These are phyloP conservation scores for Trichothecium sympodiale DNA, from an alignment of 2,329 filamentous ascomycete genomes.

Conservation along the genomic window DNA sequence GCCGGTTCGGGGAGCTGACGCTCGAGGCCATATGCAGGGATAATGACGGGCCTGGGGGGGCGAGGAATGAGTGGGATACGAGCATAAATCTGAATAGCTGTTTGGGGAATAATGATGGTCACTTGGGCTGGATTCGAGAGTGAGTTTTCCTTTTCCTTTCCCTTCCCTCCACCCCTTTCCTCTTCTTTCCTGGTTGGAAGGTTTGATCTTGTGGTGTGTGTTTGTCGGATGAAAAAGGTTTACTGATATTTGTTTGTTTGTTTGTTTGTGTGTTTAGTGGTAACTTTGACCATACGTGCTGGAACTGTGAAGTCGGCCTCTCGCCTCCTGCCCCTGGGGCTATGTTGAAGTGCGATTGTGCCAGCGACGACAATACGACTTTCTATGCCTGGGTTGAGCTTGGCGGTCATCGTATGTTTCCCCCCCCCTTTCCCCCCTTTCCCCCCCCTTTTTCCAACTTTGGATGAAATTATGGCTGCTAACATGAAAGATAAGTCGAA, in stretches of 20 bases:
- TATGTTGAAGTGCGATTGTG: conserved; percentile 11
- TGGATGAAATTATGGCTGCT: too few relatives aligned
- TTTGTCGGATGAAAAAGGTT: too few relatives aligned
- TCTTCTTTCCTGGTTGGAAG: too few relatives aligned
- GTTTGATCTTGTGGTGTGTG: too few relatives aligned
- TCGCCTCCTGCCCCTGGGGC: conserved; percentile 1
- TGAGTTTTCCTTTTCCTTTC: conserved; percentile 11
- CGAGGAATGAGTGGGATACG: conserved; percentile 11
- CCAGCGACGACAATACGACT: conserved; percentile 7
- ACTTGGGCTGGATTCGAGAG: conserved; percentile 9
- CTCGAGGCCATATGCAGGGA: conserved; percentile 12
- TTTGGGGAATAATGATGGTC: conserved; percentile 9
- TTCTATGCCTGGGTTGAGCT: conserved; percentile 6
- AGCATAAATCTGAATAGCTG: conserved; percentile 14
- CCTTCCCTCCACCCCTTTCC: neutral
- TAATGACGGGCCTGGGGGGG: conserved; percentile 2
- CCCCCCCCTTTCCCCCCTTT: neutral
- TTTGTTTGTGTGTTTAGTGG: conserved; percentile 7
- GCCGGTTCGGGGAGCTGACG: conserved; percentile 9
- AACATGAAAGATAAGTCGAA: too few relatives aligned
- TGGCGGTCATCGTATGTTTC: conserved; percentile 7
- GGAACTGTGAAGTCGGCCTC: conserved; percentile 10
- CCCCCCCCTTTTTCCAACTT: too few relatives aligned
- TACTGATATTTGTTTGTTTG: neutral
- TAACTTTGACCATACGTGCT: conserved; percentile 12